A percentile compares a stretch with the other conserved stretches of the same genome.
These are phyloP conservation scores for Blumeriella jaapii DNA, from an alignment of 2,329 filamentous ascomycete species.

Conservation along the genomic window DNA sequence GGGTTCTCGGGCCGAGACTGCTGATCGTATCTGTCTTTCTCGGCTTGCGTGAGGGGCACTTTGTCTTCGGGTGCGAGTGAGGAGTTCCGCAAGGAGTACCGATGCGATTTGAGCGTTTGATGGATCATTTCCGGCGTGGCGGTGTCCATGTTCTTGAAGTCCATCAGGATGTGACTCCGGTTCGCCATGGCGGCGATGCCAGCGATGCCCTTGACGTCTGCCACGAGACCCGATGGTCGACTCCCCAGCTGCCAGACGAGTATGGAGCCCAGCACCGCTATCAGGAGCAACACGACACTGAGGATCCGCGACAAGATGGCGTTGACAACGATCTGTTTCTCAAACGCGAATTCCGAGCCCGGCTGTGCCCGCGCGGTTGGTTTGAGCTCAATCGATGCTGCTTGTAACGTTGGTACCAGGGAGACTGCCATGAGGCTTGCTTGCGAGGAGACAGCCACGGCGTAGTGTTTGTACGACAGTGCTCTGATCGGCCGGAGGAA, in stretches of 20 bases:
- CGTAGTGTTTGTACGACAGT: constrained; percentile 51
- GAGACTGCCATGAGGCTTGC: constrained; percentile 55
- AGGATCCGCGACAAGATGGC: constrained; percentile 50
- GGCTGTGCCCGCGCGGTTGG: constrained; percentile 40
- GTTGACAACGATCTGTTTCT: constrained; percentile 45
- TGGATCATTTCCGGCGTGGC: constrained; percentile 57
- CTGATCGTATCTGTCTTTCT: constrained; percentile 37
- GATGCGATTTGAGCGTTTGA: constrained; percentile 49
- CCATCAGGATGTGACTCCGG: constrained; percentile 58
- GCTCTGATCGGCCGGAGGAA: constrained; percentile 54
- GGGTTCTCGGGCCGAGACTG: constrained; percentile 45
- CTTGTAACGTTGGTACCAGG: constrained; percentile 56
- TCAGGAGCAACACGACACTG: constrained; percentile 42
- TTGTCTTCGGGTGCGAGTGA: constrained; percentile 54
- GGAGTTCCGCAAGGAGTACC: constrained; percentile 60
- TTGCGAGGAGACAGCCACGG: constrained; percentile 54
- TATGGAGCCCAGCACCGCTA: constrained; percentile 44
- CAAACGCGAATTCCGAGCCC: constrained; percentile 29
- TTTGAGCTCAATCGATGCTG: constrained; percentile 46
- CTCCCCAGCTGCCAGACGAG: constrained; percentile 50
- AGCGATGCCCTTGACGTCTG: constrained; percentile 61
- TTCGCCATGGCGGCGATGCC: constrained; percentile 68
- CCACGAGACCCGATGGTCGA: constrained; percentile 52
- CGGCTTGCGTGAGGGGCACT: constrained; percentile 31
- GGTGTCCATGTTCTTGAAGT: constrained; percentile 62